Evolutionary conservation across 2,329 filamentous ascomycete species (phyloP), one percentile per base, ranked within the genome.

Genomic region (Hawksworthiomyces lignivorus): DNA sequence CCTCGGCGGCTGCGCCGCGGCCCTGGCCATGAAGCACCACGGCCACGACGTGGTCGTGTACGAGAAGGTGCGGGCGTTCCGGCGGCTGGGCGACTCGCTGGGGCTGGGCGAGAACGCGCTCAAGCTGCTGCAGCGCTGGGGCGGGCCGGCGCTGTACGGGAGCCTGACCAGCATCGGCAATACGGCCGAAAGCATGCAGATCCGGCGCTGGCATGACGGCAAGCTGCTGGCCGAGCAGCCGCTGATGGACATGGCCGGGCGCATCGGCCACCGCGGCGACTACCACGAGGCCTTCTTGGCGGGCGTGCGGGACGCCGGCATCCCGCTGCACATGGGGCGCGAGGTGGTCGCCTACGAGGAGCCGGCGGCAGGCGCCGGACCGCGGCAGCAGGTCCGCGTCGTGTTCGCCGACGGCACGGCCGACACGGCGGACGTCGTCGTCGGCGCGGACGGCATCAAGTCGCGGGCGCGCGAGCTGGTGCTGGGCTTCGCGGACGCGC

Each of bases 381-480:
- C 60, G 59, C 4, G 57, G 52, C 12, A 8, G 10, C 15, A 7
- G 18, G 38, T 29, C 8, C 14, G 31, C 10, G 48, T 67, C 7
- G 53, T 45, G 1, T 57, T 68, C 14, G 55, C 53, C 5, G 60
- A 62, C 40, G 63, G 62, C 5, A 50, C 53, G 7, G 55, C 58
- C 18, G 61, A 67, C 44, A 40, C 50, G 3, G 71, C 66, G 0
- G 70, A 75, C 50, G 50, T 74, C 1, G 62, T 75, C 4, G 56
- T 76, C 6, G 72, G 69, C 5, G 70, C 69, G 20, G 72, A 75
- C 53, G 63, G 70, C 7, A 72, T 75, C 40, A 67, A 72, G 45
- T 70, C 67, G 27, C 66, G 68, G 24, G 68, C 72, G 0, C 57
- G 71, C 22, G 65, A 67, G 41, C 59, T 74, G 1, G 70, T 75